Evolutionary conservation across 1,139 yeast species (phyloP).

Genomic region (Candida buenavistaensis): DNA sequence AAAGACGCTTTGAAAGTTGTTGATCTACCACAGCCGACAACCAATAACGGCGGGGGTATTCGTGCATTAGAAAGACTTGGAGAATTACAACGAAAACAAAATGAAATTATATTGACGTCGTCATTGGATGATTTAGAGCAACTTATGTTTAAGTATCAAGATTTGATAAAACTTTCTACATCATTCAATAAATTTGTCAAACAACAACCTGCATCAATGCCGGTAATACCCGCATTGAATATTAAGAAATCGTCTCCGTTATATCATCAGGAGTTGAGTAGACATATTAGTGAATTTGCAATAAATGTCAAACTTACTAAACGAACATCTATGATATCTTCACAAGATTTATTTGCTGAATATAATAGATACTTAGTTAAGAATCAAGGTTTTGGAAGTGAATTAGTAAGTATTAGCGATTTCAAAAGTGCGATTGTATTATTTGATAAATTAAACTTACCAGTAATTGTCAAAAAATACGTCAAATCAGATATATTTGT

Average conservation of each 20-base stretch:
- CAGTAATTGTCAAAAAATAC: slow-evolving; percentile 32
- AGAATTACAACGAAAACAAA: slow-evolving; percentile 56
- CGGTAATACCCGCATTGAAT: slow-evolving; percentile 30
- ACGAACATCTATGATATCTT: slow-evolving; percentile 39
- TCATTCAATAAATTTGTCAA: slow-evolving; percentile 28
- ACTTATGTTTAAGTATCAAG: slow-evolving; percentile 75
- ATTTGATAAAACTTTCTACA: slow-evolving; percentile 59
- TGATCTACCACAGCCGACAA: neutral
- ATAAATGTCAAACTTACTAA: slow-evolving; percentile 29
- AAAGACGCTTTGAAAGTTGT: slow-evolving; percentile 33
- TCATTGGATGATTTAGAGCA: slow-evolving; percentile 80
- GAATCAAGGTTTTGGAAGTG: slow-evolving; percentile 45
- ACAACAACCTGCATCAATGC: slow-evolving; percentile 11
- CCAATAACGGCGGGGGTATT: slow-evolving; percentile 46
- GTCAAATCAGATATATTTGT: slow-evolving; percentile 38
- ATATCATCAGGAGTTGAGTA: slow-evolving; percentile 39
- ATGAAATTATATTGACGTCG: slow-evolving; percentile 61
- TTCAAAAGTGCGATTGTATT: slow-evolving; percentile 31
- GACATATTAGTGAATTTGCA: slow-evolving; percentile 57
- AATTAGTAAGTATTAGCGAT: slow-evolving; percentile 32
- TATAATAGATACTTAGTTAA: slow-evolving; percentile 39
- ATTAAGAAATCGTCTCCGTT: slow-evolving; percentile 30
- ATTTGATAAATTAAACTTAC: slow-evolving; percentile 33
- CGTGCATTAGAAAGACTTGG: slow-evolving; percentile 67
- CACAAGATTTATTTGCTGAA: slow-evolving; percentile 44